Base-by-base conservation (phyloP, 2,329 filamentous ascomycete genomes). In the Colletotrichum echinochloae region DNA sequence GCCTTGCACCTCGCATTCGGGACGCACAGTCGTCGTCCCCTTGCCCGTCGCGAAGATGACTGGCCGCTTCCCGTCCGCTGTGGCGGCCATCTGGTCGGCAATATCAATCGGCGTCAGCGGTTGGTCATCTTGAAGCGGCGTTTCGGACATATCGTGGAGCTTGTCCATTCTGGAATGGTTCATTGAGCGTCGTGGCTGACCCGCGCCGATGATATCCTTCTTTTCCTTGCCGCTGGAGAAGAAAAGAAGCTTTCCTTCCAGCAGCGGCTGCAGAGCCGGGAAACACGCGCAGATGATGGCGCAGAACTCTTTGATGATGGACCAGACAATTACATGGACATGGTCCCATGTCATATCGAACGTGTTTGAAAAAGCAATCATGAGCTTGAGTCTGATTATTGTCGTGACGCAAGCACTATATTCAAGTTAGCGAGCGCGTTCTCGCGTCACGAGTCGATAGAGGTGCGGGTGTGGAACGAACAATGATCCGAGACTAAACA, bases 401-500 rank as follows among this genome's bases (percentile, higher is more conserved):
- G 66, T 74, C 12, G 73, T 73, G 12, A 74, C 48, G 20, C 73
- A 74, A 11, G 73, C 71, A 46, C 73, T 74, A 30, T 8, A 8
- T 2, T 12, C 11, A 23, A 44, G 55, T 70, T 46, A 71, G 71
- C 30, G 9, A n/a, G 6, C 2, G 18, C n/a, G n/a, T n/a, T 5
- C 11, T 37, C 20, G 33, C 20, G 39, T 39, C 28, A 37, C 5
- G 18, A 63, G 14, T 35, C 41, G n/a, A 20, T 16, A 20, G 18
- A 6, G 5, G 11, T 7, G 12, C 8, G 16, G 16, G 28, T 23
- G 4, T 11, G 20, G 26, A 88, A 69, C 87, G 37, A 89, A 90
- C 75, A 92, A 92, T 49, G 89, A 84, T 72, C 90, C 90, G 65
- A 91, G 88, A 72, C 88, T 87, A 77, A 93, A 92, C 1, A 90